Evolutionary conservation across 441 rosid species (phyloP).

Genomic region (Jatropha podagrica): DNA sequence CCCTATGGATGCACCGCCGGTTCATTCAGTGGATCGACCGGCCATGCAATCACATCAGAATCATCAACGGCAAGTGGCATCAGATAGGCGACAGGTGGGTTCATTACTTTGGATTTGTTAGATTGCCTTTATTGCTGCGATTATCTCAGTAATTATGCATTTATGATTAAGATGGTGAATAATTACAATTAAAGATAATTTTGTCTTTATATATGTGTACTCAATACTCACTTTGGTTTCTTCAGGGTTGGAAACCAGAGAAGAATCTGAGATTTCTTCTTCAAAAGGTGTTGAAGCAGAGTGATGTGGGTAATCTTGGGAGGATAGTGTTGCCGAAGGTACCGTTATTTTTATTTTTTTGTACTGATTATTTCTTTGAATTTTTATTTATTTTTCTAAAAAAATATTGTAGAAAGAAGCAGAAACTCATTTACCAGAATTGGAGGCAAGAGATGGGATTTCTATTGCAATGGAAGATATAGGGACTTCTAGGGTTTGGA

Average conservation of each 20-base stretch:
- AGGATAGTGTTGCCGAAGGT: slow-evolving; percentile 96
- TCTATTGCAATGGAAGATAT: slow-evolving; percentile 95
- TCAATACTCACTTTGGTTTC: not conserved
- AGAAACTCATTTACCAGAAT: slow-evolving; percentile 89
- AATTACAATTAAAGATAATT: no score
- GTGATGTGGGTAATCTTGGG: slow-evolving; percentile 95
- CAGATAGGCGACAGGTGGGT: slow-evolving; percentile 72
- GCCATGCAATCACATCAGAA: slow-evolving; percentile 36
- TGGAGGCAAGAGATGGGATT: slow-evolving; percentile 96
- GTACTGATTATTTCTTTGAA: not conserved
- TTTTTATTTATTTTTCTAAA: not conserved
- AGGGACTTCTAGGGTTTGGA: slow-evolving; percentile 94
- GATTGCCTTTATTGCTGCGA: not conserved
- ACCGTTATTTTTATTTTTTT: not conserved
- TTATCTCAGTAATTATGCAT: not conserved
- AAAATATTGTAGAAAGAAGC: slow-evolving; percentile 70
- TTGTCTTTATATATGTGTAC: not conserved
- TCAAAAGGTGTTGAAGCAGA: slow-evolving; percentile 96
- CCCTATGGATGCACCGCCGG: slow-evolving; percentile 29
- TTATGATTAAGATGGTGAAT: not conserved
- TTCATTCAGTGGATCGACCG: slow-evolving; percentile 25
- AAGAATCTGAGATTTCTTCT: slow-evolving; percentile 88
- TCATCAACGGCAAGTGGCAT: slow-evolving; percentile 44
- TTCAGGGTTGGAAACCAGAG: slow-evolving; percentile 72
- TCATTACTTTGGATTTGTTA: not conserved